Evolutionary conservation across 2,329 filamentous ascomycete species (phyloP).

Genomic region (Fusarium devonianum): DNA sequence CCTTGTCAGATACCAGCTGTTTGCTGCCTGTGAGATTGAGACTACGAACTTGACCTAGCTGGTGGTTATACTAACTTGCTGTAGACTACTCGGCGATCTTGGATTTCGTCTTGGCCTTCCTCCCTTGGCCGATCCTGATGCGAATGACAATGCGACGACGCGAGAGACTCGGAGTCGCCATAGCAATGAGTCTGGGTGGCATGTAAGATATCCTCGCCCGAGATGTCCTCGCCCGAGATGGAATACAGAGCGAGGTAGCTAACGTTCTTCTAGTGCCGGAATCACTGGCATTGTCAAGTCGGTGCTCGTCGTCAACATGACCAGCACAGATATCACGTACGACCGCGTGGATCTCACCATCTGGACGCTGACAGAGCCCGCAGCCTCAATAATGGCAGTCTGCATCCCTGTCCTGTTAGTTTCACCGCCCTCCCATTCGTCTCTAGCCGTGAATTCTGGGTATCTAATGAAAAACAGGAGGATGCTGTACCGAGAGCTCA

Average conservation of each 20-base stretch:
- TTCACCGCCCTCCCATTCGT: accelerated
- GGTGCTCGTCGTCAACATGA: constrained; percentile 44
- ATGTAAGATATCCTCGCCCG: constrained; percentile 35
- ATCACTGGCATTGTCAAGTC: constrained; percentile 46
- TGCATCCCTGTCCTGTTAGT: constrained; percentile 47
- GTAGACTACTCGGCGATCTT: constrained; percentile 48
- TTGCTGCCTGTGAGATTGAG: constrained; percentile 42
- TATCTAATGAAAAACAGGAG: constrained; percentile 35
- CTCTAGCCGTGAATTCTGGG: background rate
- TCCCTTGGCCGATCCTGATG: constrained; percentile 48
- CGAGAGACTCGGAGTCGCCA: constrained; percentile 46
- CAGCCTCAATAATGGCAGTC: constrained; percentile 48
- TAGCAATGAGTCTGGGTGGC: constrained; percentile 48
- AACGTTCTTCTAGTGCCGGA: constrained; percentile 41
- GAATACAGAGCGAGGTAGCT: constrained; percentile 3
- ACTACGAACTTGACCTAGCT: accelerated
- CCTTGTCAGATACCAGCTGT: constrained; percentile 42
- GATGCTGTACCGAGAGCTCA: constrained; percentile 47
- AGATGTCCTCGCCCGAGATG: too few species aligned
- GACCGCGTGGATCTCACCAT: constrained; percentile 47
- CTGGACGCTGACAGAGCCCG: constrained; percentile 47
- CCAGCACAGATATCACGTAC: constrained; percentile 45
- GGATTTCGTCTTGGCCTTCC: constrained; percentile 45
- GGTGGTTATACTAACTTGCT: background rate
- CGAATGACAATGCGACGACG: constrained; percentile 43